A percentile compares a stretch with the other conserved stretches of the same genome.
These are phyloP conservation scores for Drechslera avenae DNA, from an alignment of 2,329 filamentous ascomycete species.

Conservation along the genomic window DNA sequence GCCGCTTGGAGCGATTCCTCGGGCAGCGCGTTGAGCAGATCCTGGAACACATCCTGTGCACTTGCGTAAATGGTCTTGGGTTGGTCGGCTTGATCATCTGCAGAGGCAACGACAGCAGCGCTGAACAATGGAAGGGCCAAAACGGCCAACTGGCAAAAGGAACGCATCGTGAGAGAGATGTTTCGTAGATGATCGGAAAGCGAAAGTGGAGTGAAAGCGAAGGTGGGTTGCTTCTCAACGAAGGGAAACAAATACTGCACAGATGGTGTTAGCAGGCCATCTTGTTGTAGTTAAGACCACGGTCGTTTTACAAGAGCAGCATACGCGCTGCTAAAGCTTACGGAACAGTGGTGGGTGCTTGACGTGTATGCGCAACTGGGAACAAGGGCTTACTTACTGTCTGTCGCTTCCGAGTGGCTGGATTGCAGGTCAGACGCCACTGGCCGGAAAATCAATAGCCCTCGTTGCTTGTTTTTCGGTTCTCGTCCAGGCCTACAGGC, in stretches of 20 bases:
- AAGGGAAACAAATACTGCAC: slow-evolving; percentile 19
- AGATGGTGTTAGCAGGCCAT: slow-evolving; percentile 26
- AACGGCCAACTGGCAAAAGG: slow-evolving; percentile 35
- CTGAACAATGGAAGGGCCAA: slow-evolving; percentile 41
- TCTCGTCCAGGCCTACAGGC: background rate
- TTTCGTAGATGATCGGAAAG: background rate
- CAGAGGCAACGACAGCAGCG: slow-evolving; percentile 26
- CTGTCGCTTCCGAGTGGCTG: slow-evolving; percentile 17
- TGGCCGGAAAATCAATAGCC: slow-evolving; percentile 6
- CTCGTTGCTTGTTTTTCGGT: background rate
- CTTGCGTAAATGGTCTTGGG: slow-evolving; percentile 34
- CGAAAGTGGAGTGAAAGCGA: slow-evolving; percentile 3
- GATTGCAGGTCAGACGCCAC: slow-evolving; percentile 10
- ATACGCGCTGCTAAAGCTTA: slow-evolving; percentile 8
- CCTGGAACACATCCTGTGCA: slow-evolving; percentile 56
- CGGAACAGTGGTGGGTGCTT: background rate
- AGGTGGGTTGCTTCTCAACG: slow-evolving; percentile 7
- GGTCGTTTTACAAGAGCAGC: slow-evolving; percentile 8
- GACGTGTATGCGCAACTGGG: no score
- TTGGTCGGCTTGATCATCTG: slow-evolving; percentile 22
- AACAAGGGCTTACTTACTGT: slow-evolving; percentile 22
- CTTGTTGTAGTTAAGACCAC: slow-evolving; percentile 8
- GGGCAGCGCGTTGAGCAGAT: slow-evolving; percentile 62
- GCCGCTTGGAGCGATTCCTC: slow-evolving; percentile 68
- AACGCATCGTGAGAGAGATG: slow-evolving; percentile 37